phyloP scores from a whole-genome alignment of 495 filamentous ascomycete species.

The Aspergillus baeticus region DNA sequence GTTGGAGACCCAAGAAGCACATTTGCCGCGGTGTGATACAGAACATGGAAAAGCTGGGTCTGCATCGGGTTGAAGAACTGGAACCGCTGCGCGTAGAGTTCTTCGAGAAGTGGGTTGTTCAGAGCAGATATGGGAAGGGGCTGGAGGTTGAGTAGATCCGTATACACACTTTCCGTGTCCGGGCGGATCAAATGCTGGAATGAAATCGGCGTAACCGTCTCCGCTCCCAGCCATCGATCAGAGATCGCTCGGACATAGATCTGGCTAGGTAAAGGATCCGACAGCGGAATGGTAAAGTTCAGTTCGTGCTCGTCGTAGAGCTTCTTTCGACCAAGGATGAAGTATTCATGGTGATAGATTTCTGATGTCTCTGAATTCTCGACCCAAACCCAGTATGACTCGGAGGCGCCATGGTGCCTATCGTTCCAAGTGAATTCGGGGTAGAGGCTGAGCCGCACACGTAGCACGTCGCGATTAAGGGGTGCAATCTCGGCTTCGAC shows the following conservation, averaged over 20 bases:
- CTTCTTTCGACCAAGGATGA: conserved; percentile 86
- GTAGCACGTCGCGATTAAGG: conserved; percentile 88
- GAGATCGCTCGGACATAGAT: conserved; percentile 94
- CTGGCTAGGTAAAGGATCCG: conserved; percentile 88
- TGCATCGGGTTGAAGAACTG: conserved; percentile 99
- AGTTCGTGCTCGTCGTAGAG: conserved; percentile 92
- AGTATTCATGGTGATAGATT: conserved; percentile 97
- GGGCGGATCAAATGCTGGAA: conserved; percentile 98
- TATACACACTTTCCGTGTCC: conserved; percentile 96
- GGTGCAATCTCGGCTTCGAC: conserved; percentile 94
- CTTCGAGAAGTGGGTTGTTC: conserved; percentile 82
- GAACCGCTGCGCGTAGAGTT: conserved; percentile 84
- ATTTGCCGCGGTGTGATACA: conserved; percentile 89
- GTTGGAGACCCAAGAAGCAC: conserved; percentile 96
- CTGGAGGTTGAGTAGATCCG: conserved; percentile 87
- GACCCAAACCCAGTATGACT: conserved; percentile 98
- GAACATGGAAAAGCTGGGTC: conserved; percentile 93
- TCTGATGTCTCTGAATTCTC: conserved; percentile 97
- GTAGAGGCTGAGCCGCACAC: conserved; percentile 78
- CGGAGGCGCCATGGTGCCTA: conserved; percentile 86
- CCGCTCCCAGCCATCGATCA: conserved; percentile 95
- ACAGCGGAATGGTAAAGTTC: conserved; percentile 94
- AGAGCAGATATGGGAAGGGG: conserved; percentile 85
- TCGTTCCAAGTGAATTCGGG: conserved; percentile 97
- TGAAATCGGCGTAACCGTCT: conserved; percentile 90